phyloP scores from a whole-genome alignment of 2,329 filamentous ascomycete species.

The Sporothrix humicola region DNA sequence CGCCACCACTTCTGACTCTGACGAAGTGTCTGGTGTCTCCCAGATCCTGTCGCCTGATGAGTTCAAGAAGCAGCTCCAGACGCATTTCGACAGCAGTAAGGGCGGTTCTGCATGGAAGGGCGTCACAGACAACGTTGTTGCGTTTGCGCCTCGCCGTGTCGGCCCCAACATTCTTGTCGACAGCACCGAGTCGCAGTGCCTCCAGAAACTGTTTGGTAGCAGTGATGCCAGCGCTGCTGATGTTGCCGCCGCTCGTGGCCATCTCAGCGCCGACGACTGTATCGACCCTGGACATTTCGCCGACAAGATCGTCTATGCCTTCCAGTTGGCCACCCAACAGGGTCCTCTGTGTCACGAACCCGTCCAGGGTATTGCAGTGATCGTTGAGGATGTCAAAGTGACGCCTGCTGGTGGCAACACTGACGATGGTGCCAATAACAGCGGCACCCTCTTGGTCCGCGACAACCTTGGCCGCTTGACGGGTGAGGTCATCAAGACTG shows the following conservation, averaged over 20 bases:
- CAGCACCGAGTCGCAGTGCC: conserved; percentile 72
- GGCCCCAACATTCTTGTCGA: conserved; percentile 93
- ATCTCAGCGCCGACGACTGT: conserved; percentile 53
- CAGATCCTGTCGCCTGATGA: conserved; percentile 73
- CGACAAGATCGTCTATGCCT: conserved; percentile 91
- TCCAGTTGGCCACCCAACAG: conserved; percentile 88
- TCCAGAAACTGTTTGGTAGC: conserved; percentile 69
- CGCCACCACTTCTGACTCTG: conserved; percentile 56
- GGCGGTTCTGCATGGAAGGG: conserved; percentile 66
- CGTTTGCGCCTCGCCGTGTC: conserved; percentile 83
- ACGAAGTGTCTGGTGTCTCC: conserved; percentile 64
- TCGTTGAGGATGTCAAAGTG: conserved; percentile 79
- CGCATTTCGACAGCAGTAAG: conserved; percentile 70
- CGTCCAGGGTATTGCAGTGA: conserved; percentile 88
- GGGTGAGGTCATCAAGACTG: conserved; percentile 88
- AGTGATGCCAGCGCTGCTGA: conserved; percentile 45
- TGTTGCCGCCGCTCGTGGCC: conserved; percentile 34
- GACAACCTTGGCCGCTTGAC: conserved; percentile 81
- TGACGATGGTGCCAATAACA: neutral
- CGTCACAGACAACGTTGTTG: conserved; percentile 79
- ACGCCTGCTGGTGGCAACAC: conserved; percentile 57
- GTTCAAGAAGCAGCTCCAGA: conserved; percentile 74
- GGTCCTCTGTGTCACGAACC: conserved; percentile 93
- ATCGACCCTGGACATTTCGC: conserved; percentile 72
- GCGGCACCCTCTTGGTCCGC: conserved; percentile 41